phyloP scores from a whole-genome alignment of 2,329 filamentous ascomycete genomes.

The Sclerotinia trifoliorum region DNA sequence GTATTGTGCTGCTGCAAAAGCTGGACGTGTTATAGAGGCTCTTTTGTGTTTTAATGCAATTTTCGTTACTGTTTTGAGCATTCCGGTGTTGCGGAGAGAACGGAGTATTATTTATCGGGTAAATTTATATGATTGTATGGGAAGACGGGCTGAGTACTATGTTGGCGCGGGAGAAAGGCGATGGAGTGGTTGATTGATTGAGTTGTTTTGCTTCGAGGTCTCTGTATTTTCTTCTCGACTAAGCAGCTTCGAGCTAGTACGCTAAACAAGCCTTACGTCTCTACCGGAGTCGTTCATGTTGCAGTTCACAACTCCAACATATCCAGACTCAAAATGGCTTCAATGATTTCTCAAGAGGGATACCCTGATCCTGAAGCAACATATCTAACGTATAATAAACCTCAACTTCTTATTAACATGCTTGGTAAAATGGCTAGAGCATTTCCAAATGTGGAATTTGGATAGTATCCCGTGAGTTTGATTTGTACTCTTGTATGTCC shows the following conservation, averaged over 20 bases:
- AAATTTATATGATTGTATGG: not conserved
- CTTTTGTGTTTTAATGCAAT: not conserved
- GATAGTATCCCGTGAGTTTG: not conserved
- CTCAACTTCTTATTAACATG: not conserved
- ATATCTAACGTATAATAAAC: not conserved
- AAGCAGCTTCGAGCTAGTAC: no score
- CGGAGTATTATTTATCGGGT: not conserved
- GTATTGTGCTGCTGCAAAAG: not conserved
- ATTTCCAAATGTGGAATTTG: not conserved
- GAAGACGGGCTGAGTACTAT: not conserved
- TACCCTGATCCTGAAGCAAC: not conserved
- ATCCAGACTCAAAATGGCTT: not conserved
- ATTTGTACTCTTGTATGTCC: not conserved
- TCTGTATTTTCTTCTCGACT: not conserved
- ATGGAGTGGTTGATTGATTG: not conserved
- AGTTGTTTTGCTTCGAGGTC: no score
- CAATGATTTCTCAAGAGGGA: not conserved
- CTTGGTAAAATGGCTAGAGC: not conserved
- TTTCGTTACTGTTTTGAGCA: not conserved
- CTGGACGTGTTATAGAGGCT: not conserved
- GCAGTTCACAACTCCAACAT: not conserved
- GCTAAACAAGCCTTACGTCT: not conserved
- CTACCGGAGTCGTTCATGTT: not conserved
- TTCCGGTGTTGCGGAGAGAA: not conserved
- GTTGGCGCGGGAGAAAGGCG: not conserved